Conservation (phyloP, 2,329 filamentous ascomycete genomes). For the Aspergillus fumigatus region DNA sequence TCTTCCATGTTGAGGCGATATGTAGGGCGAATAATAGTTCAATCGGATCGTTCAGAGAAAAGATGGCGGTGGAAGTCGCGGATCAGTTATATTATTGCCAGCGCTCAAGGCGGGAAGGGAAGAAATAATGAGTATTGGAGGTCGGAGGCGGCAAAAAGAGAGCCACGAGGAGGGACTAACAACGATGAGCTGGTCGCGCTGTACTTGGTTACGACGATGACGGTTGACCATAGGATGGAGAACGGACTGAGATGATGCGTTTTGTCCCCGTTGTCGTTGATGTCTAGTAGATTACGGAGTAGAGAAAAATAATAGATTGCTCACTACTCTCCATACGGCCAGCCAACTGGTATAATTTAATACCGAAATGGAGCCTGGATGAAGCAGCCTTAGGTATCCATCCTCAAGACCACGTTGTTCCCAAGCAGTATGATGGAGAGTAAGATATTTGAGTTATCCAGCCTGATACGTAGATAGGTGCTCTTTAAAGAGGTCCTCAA, state of each 20-base stretch:
- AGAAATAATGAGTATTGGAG: slow-evolving; percentile 2
- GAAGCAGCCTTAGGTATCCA: neutral
- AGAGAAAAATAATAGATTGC: neutral
- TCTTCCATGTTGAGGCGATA: slow-evolving; percentile 4
- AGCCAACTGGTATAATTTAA: neutral
- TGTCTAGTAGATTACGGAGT: neutral
- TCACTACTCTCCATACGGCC: neutral
- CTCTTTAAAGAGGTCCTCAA: neutral
- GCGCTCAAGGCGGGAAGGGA: slow-evolving; percentile 21
- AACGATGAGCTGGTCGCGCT: neutral
- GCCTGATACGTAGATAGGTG: neutral
- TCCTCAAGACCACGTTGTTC: neutral
- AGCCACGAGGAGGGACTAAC: neutral
- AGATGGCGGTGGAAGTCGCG: slow-evolving; percentile 2
- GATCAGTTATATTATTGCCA: slow-evolving; percentile 6
- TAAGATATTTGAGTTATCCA: neutral
- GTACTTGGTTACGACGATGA: neutral
- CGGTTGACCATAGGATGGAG: neutral
- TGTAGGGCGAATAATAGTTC: neutral
- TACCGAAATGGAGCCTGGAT: too few relatives aligned
- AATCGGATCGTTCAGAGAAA: slow-evolving; percentile 10
- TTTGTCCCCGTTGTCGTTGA: neutral
- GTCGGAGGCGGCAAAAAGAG: neutral
- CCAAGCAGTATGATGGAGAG: neutral
- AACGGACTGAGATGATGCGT: neutral